Evolutionary conservation across 2,329 filamentous ascomycete genomes (phyloP).

Genomic region (Aphanoascus verrucosus): DNA sequence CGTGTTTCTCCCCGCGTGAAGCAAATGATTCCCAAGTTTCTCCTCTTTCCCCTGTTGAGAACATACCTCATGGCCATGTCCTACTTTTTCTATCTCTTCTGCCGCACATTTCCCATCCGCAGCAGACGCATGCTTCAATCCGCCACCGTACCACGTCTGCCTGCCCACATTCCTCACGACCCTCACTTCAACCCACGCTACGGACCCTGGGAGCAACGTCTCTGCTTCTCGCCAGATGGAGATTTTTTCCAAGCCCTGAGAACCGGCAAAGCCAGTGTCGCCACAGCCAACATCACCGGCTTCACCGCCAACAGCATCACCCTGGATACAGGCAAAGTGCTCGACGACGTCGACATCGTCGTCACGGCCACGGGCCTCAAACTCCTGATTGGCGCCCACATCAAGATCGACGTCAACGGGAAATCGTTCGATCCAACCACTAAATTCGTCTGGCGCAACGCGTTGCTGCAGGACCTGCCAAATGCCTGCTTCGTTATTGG

Average conservation of each 20-base stretch:
- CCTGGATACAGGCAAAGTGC: slow-evolving; percentile 34
- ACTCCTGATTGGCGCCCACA: slow-evolving; percentile 31
- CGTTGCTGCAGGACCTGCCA: slow-evolving; percentile 37
- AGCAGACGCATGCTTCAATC: slow-evolving; percentile 41
- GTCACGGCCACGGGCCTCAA: slow-evolving; percentile 38
- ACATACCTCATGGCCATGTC: slow-evolving; percentile 27
- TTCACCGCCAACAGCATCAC: slow-evolving; percentile 42
- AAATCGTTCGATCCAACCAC: slow-evolving; percentile 11
- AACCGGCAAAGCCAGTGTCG: slow-evolving; percentile 43
- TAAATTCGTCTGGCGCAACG: slow-evolving; percentile 32
- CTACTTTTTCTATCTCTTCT: slow-evolving; percentile 42
- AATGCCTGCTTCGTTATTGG: slow-evolving; percentile 35
- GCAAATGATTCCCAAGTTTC: slow-evolving; percentile 21
- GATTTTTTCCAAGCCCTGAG: slow-evolving; percentile 48
- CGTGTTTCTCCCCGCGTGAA: slow-evolving; percentile 9
- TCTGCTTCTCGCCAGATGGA: slow-evolving; percentile 57
- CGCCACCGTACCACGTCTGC: slow-evolving; percentile 42
- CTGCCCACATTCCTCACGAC: slow-evolving; percentile 44
- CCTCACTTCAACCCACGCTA: slow-evolving; percentile 57
- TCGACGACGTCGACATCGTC: slow-evolving; percentile 34
- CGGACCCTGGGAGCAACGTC: slow-evolving; percentile 60
- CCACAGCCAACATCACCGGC: slow-evolving; percentile 45
- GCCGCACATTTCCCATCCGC: slow-evolving; percentile 43
- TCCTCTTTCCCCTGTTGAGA: slow-evolving; percentile 34
- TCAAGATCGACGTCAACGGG: slow-evolving; percentile 30